Percentiles rank a stretch among this genome's conserved stretches.
Conservation (phyloP, 805 yeast species). For the Candida khao-thaluensis region DNA sequence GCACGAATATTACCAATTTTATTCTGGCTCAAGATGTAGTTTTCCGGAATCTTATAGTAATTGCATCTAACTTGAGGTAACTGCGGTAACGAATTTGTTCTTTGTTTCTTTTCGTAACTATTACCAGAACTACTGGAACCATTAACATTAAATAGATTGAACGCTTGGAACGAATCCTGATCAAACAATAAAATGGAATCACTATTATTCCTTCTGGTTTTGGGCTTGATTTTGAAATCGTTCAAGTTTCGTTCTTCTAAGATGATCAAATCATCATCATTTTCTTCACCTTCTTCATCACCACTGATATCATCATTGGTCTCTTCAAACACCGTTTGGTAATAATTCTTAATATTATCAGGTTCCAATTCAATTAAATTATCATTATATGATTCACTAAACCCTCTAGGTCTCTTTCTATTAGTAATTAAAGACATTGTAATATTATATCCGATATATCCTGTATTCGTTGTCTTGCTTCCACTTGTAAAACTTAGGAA, state of each 20-base stretch:
- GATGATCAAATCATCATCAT: slow-evolving; percentile 36
- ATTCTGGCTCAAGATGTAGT: slow-evolving; percentile 31
- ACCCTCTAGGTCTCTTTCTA: slow-evolving; percentile 46
- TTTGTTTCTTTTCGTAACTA: slow-evolving; percentile 27
- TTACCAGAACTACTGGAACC: slow-evolving; percentile 14
- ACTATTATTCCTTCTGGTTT: slow-evolving; percentile 29
- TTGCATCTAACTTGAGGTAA: slow-evolving; percentile 44
- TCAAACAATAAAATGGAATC: slow-evolving; percentile 37
- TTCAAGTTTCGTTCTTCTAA: slow-evolving; percentile 32
- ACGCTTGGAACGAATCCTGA: slow-evolving; percentile 41
- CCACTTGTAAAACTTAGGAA: no score
- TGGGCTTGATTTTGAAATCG: slow-evolving; percentile 15
- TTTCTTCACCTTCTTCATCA: slow-evolving; percentile 29
- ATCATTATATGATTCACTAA: slow-evolving; percentile 35
- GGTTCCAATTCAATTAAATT: slow-evolving; percentile 6
- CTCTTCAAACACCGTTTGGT: slow-evolving; percentile 15
- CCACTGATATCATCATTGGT: slow-evolving; percentile 4
- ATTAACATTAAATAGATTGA: slow-evolving; percentile 44
- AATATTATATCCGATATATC: no score
- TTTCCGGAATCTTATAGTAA: slow-evolving; percentile 38
- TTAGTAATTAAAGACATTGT: slow-evolving; percentile 18
- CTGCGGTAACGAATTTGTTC: slow-evolving; percentile 45
- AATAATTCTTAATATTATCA: slow-evolving; percentile 7
- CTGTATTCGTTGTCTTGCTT: no score
- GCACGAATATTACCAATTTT: slow-evolving; percentile 42